phyloP scores from a whole-genome alignment of 192 early-diverging fungal genomes.

The Umbelopsis sp. region DNA sequence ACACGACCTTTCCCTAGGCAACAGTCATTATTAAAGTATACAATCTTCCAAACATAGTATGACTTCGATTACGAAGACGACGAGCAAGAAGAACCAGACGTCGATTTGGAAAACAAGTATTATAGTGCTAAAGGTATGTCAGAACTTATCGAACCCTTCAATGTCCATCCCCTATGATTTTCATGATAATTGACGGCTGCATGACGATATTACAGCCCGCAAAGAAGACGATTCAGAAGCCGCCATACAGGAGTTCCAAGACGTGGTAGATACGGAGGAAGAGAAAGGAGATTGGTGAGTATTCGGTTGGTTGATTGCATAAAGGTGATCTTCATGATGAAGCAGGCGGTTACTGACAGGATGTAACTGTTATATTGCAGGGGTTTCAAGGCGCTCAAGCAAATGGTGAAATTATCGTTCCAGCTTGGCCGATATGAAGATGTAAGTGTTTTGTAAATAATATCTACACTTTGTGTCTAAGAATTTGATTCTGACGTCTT shows the following conservation, averaged over 20 bases:
- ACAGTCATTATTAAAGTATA: conserved; percentile 32
- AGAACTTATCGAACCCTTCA: neutral
- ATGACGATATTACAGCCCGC: conserved; percentile 48
- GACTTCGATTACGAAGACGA: conserved; percentile 91
- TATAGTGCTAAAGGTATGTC: conserved; percentile 81
- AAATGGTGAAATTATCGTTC: conserved; percentile 83
- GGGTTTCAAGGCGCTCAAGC: conserved; percentile 91
- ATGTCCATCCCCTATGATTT: neutral
- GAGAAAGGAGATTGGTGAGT: conserved; percentile 85
- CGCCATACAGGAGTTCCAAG: conserved; percentile 76
- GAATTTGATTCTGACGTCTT: neutral
- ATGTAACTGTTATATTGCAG: conserved; percentile 41
- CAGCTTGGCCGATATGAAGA: conserved; percentile 63
- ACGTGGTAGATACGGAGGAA: conserved; percentile 76
- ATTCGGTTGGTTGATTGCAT: neutral
- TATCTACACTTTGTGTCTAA: neutral
- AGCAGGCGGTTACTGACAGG: neutral
- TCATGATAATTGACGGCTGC: neutral
- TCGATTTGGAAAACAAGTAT: conserved; percentile 87
- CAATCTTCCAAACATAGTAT: conserved; percentile 60
- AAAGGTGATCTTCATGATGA: neutral
- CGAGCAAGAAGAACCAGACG: conserved; percentile 79
- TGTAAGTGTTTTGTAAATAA: conserved; percentile 37
- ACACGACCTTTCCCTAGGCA: neutral
- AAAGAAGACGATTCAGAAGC: conserved; percentile 78